Percentiles rank a stretch among this genome's conserved stretches.
Conservation (phyloP, 495 filamentous ascomycete species). For the Aspergillus indologenus region DNA sequence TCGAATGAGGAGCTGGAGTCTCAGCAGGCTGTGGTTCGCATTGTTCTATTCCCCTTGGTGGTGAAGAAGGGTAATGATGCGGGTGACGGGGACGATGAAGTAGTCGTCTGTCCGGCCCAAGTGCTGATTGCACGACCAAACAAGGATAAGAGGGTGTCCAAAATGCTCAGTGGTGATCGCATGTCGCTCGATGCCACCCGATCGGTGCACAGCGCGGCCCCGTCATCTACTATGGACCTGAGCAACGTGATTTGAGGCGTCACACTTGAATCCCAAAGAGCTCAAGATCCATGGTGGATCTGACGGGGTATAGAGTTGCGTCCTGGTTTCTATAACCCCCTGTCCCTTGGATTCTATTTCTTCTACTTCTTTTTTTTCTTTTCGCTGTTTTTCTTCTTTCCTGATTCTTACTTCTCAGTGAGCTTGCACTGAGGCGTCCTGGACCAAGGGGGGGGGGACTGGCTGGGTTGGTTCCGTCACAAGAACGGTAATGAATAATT, state of each 20-base stretch:
- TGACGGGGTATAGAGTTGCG: neutral
- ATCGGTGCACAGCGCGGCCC: conserved; percentile 46
- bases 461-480: neutral
- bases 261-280: conserved; percentile 29
- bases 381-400: conserved; percentile 8
- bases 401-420: conserved; percentile 10
- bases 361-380: conserved; percentile 8
- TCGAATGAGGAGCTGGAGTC: conserved; percentile 76
- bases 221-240: conserved; percentile 47
- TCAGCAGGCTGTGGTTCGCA: conserved; percentile 71
- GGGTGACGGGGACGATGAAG: conserved; percentile 82
- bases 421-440: conserved; percentile 10
- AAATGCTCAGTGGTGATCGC: conserved; percentile 44
- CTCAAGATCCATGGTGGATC: neutral
- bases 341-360: no score
- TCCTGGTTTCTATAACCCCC: no score
- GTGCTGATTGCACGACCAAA: conserved; percentile 64
- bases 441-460: conserved; percentile 14
- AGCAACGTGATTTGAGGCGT: conserved; percentile 51
- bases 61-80: conserved; percentile 89
- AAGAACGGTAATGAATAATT: conserved; percentile 14
- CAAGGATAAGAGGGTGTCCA: conserved; percentile 43
- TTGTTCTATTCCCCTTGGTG: conserved; percentile 91
- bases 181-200: conserved; percentile 41
- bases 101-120: conserved; percentile 89